Base-by-base conservation (phyloP, 1,139 yeast genomes). In the Taiozyma sp. region DNA sequence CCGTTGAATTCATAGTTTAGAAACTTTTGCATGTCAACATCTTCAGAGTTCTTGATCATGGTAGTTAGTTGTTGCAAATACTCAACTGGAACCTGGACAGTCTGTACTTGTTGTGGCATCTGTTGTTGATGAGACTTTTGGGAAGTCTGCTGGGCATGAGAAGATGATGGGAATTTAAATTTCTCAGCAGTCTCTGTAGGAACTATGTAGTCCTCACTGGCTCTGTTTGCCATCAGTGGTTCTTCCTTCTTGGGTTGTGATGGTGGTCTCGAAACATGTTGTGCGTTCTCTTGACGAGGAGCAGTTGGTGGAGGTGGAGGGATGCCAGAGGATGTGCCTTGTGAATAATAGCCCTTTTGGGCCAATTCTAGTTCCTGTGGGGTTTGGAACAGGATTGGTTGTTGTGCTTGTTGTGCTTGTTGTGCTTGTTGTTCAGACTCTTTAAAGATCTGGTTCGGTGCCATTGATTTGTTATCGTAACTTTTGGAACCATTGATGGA, bases 151-250 rank as follows among this genome's bases (percentile, higher is more conserved):
- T 28, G 30, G 4, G 74, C 66, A 2, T 44, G 13, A 22, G 52
- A 32, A 41, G 55, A 26, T 50, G 60, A 56, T 32, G 82, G 82
- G 56, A 78, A 78, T 56, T 76, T 76, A 59, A 76, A 77, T 7
- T 73, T 62, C 44, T 63, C 68, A 2, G 81, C 80, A 43, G 68
- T 66, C 44, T 67, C 60, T 52, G 68, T 72, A 6, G 78, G 73
- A 9, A 58, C 49, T 24, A 56, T 55, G 32, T 35, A 52, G 34
- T 56, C 60, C 4, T 48, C 53, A 24, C 47, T 29, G 43, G 29
- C 42, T 11, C 10, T 28, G 21, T 40, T 54, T 24, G 8, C 45
- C 26, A 10, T 24, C 42, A 26, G 14, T 37, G 41, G 14, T 37
- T 16, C 24, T 19, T 37, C 41, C 13, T 21, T 22, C 10, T 22